Conservation (phyloP, 2,329 filamentous ascomycete genomes). For the Apiospora koreana region DNA sequence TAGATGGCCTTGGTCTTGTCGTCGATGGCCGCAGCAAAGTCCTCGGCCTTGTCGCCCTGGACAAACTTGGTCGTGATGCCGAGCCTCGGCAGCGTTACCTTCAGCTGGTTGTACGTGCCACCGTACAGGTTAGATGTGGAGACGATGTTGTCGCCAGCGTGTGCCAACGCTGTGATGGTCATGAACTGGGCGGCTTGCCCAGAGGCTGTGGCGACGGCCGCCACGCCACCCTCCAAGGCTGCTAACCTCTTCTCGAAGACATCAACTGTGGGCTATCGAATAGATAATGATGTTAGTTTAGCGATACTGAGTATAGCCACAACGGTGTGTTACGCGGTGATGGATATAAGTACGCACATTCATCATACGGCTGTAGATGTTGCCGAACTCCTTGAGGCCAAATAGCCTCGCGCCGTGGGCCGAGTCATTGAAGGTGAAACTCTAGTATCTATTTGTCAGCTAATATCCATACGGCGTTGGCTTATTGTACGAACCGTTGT, state of each 20-base stretch:
- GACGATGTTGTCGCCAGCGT: conserved; percentile 89
- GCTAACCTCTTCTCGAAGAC: conserved; percentile 96
- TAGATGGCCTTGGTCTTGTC: conserved; percentile 93
- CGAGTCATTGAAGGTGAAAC: conserved; percentile 92
- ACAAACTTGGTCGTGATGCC: conserved; percentile 90
- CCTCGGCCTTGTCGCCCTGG: conserved; percentile 74
- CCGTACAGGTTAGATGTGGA: conserved; percentile 90
- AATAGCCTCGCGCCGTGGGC: conserved; percentile 94
- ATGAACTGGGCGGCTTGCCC: conserved; percentile 94
- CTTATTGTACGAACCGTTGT: conserved; percentile 60
- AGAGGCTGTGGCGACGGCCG: conserved; percentile 80
- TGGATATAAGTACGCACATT: conserved; percentile 59
- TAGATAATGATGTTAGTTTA: neutral
- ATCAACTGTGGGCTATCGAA: conserved; percentile 76
- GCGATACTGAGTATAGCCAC: neutral
- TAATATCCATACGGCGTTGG: conserved; percentile 16
- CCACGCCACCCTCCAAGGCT: conserved; percentile 90
- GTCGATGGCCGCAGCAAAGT: conserved; percentile 81
- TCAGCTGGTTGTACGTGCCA: conserved; percentile 96
- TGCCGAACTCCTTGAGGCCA: conserved; percentile 93
- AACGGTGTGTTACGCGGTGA: conserved; percentile 29
- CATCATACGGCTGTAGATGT: conserved; percentile 97
- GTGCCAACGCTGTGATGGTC: conserved; percentile 79
- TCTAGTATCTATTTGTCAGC: conserved; percentile 49
- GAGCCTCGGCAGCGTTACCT: conserved; percentile 83